Base-by-base conservation (phyloP, 2,329 filamentous ascomycete species). In the Talaromyces sp. region DNA sequence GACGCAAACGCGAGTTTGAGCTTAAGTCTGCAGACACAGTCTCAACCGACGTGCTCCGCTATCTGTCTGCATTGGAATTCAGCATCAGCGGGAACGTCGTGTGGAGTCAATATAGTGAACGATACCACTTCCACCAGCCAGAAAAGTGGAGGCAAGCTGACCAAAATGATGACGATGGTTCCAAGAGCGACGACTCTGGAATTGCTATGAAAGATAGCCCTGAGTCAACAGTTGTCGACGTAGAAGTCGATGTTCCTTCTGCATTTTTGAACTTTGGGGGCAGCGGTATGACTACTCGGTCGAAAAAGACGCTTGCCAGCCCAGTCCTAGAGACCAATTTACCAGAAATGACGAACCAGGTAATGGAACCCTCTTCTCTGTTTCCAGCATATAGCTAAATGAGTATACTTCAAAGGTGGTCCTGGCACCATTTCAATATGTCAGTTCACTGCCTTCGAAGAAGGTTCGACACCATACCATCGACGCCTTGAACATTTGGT, bases 401-500 rank as follows among this genome's bases (percentile, higher is more conserved):
- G 35, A n/a, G 6, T 38, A 17, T n/a, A 38, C 5, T 38, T 2
- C 35, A 38, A 38, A 38, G 35, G 35, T 60, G 17, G 53, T 60
- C 31, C 55, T 38, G 6, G 58, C 53, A 27, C 71, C 71, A 1
- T 73, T 69, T 57, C 65, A 73, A 43, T 76, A 76, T 58, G 64
- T 75, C 26, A 66, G 66, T 29, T 68, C 69, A 10, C 66, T 73
- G 31, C 73, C 71, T 6, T 73, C 72, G 8, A 78, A 78, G 59
- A 73, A 73, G 31, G 69, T 78, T 55, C 68, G 75, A 9, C 65
- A 69, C 17, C 67, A 70, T 50, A 62, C 77, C 9, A 73, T 78
- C 59, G 67, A 73, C 19, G 75, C 73, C 3, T 71, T 78, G 52
- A 75, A 78, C 54, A 65, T 67, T 6, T 77, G 75, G 70, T 65